Percentiles rank a stretch among this genome's conserved stretches.
These are phyloP conservation scores for Diaporthe batatas DNA, from an alignment of 2,329 filamentous ascomycete species.

Conservation along the genomic window DNA sequence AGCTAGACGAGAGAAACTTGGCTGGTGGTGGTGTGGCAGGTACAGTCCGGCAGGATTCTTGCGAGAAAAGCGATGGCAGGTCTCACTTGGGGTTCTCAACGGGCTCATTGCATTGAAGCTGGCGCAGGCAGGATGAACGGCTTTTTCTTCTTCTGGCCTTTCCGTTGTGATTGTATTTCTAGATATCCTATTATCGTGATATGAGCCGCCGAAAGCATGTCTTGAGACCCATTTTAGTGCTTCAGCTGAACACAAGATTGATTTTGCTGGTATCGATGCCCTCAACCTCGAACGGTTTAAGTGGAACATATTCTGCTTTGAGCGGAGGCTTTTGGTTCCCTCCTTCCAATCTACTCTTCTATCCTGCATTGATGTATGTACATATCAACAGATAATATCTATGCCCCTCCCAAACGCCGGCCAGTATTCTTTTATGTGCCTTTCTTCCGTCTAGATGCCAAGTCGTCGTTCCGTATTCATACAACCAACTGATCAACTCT, in stretches of 20 bases:
- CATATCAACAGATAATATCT: conserved; percentile 30
- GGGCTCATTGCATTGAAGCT: conserved; percentile 39
- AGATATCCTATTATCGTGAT: conserved; percentile 39
- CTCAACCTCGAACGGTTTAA: not conserved
- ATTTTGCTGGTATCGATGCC: not conserved
- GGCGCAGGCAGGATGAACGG: conserved; percentile 39
- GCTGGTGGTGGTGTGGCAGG: not conserved
- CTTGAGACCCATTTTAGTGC: not conserved
- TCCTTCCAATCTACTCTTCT: conserved; percentile 15
- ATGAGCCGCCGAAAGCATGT: conserved; percentile 24
- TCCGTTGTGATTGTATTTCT: conserved; percentile 31
- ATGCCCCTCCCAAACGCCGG: conserved; percentile 40
- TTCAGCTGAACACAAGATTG: not conserved
- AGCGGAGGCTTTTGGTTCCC: conserved; percentile 17
- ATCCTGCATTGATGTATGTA: conserved; percentile 22
- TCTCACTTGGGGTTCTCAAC: conserved; percentile 13
- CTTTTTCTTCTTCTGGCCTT: conserved; percentile 19
- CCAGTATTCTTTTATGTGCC: conserved; percentile 29
- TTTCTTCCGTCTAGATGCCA: conserved; percentile 40
- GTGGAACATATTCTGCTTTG: not conserved
- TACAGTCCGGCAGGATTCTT: not conserved
- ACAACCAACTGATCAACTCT: conserved; percentile 35
- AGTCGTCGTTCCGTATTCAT: conserved; percentile 37
- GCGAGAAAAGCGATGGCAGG: conserved; percentile 6
- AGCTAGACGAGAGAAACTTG: conserved; percentile 68